These are phyloP conservation scores for Hypoxylon lenormandii DNA, from an alignment of 495 filamentous ascomycete species.

Conservation along the genomic window DNA sequence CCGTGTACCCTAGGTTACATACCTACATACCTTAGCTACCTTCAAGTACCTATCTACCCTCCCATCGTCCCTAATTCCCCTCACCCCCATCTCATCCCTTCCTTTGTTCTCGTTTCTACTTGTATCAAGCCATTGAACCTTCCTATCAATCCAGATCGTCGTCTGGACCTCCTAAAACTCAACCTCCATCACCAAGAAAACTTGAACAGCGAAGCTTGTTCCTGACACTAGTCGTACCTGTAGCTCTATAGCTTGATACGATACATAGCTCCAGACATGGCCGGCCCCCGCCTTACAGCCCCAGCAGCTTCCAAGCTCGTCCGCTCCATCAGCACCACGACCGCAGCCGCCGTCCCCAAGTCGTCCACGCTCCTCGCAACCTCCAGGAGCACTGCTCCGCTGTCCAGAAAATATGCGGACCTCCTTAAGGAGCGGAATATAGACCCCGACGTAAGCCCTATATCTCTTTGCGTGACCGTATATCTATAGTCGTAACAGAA, in stretches of 20 bases:
- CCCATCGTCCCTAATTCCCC: slow-evolving; percentile 27
- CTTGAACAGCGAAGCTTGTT: slow-evolving; percentile 6
- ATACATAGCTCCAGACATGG: slow-evolving; percentile 33
- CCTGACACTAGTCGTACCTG: not conserved
- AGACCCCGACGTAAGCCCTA: slow-evolving; percentile 49
- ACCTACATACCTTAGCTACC: slow-evolving; percentile 6
- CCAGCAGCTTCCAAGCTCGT: slow-evolving; percentile 58
- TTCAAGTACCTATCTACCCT: slow-evolving; percentile 16
- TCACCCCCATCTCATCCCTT: slow-evolving; percentile 8
- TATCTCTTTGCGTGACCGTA: not conserved
- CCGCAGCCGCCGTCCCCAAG: slow-evolving; percentile 50
- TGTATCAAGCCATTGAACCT: slow-evolving; percentile 36
- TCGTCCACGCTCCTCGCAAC: slow-evolving; percentile 52
- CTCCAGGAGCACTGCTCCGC: slow-evolving; percentile 49
- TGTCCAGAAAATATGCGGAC: slow-evolving; percentile 53
- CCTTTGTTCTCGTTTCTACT: slow-evolving; percentile 32
- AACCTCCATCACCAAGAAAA: not conserved
- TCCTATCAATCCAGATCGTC: slow-evolving; percentile 12
- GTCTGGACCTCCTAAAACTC: slow-evolving; percentile 7
- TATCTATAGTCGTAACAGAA: not conserved
- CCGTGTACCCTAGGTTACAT: slow-evolving; percentile 15
- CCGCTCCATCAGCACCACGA: slow-evolving; percentile 59
- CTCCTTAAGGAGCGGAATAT: slow-evolving; percentile 52
- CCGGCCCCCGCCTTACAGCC: slow-evolving; percentile 53
- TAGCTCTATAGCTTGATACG: not conserved